Base-by-base conservation (phyloP, 2,329 filamentous ascomycete species). In the Phaeophleospora eucalypticola region DNA sequence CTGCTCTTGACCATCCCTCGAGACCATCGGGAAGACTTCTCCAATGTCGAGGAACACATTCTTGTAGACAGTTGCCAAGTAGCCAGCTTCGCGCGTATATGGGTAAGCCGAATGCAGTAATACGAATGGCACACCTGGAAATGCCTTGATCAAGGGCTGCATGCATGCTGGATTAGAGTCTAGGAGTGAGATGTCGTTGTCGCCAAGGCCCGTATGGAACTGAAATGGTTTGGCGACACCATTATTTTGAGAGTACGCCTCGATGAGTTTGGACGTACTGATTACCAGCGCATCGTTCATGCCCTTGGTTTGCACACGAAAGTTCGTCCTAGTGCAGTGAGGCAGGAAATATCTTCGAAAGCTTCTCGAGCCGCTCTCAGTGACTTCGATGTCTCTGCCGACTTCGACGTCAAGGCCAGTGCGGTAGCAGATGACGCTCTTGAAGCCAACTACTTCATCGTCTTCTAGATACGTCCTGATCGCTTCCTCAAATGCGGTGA, bases 31-130 rank as follows among this genome's bases (percentile, higher is more conserved):
- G 50, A 93, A 94, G 0, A 93, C 83, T 60, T 89, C 84, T 1
- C 89, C 87, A 44, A 94, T 80, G 60, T 94, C 89, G 10, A 88
- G 79, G 61, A 89, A 93, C 1, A 87, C 86, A 60, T 94, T 91
- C 18, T 79, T 73, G 62, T 89, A 93, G 17, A 86, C 81, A 0
- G 79, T 80, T 0, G 88, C 86, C 16, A 94, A 74, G 62, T 91
- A 94, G 0, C 84, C 87, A 0, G 84, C 80, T 66, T 93, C 86
- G 32, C 83, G 78, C 0, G 83, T 88, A 60, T 86, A 93, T 0
- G 89, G 89, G 63, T 94, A 94, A 2, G 86, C 80, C 0, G 87
- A 83, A 62, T 94, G 87, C 2, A 94, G 76, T 7, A 94, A 70
- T 2, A 94, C 84, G 45, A 94, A 83, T 0, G 86, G 83, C 0